Conservation (phyloP, 1,284 basidiomycete genomes). For the Leucoagaricus sp. region DNA sequence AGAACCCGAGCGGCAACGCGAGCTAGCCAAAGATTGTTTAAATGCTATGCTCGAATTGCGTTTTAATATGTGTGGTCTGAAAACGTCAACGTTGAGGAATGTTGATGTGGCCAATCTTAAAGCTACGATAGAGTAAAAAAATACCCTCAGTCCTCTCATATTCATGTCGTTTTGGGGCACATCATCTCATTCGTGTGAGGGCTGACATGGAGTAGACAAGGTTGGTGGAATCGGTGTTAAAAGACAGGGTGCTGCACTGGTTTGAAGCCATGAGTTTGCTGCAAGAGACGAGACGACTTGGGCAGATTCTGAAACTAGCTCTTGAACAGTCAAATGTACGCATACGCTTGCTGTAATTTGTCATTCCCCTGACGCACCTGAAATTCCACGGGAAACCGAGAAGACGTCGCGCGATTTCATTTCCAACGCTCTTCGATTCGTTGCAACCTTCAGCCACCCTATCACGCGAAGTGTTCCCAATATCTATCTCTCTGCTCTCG, state of each 20-base stretch:
- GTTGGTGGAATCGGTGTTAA: conserved; percentile 22
- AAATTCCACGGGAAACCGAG: too few species aligned
- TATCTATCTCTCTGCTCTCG: conserved; percentile 39
- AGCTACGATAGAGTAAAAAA: conserved; percentile 15
- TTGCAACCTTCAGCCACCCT: too few species aligned
- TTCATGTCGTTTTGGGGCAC: conserved; percentile 35
- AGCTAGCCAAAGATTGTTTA: conserved; percentile 26
- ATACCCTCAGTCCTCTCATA: conserved; percentile 32
- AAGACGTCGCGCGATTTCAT: too few species aligned
- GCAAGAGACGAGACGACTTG: conserved; percentile 19
- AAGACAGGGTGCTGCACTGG: conserved; percentile 34
- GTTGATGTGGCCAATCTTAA: conserved; percentile 14
- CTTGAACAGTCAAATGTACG: too few species aligned
- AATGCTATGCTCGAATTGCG: conserved; percentile 30
- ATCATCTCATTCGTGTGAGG: conserved; percentile 24
- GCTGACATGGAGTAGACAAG: conserved; percentile 8
- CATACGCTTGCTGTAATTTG: too few species aligned
- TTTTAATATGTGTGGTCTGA: conserved; percentile 34
- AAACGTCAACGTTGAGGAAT: conserved; percentile 26
- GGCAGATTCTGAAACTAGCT: neutral
- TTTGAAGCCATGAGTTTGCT: conserved; percentile 36
- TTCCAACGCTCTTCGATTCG: too few species aligned
- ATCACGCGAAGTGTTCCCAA: conserved; percentile 38
- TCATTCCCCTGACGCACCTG: too few species aligned
- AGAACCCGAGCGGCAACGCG: conserved; percentile 13